Percentiles rank a stretch among this genome's conserved stretches.
Conservation (phyloP, 2,329 filamentous ascomycete species). For the Penicillium hordei region DNA sequence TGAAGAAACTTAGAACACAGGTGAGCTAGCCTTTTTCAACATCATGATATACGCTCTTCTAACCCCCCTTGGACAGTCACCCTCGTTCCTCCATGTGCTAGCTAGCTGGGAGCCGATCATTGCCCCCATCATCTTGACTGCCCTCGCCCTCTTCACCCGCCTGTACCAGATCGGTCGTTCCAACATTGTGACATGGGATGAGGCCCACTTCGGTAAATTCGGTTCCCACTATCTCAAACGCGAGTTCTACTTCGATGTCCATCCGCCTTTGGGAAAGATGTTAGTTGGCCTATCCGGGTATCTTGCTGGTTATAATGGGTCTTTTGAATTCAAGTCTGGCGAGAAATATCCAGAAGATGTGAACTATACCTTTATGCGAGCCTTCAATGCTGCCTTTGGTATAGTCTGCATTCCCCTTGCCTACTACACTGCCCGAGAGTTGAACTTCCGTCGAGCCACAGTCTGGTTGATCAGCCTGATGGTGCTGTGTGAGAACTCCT, state of each 20-base stretch:
- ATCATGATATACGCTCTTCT: slow-evolving; percentile 2
- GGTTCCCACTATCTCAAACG: slow-evolving; percentile 98
- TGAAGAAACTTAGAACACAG: slow-evolving; percentile 39
- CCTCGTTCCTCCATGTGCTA: slow-evolving; percentile 41
- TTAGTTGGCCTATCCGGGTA: slow-evolving; percentile 95
- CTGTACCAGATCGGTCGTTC: slow-evolving; percentile 68
- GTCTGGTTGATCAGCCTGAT: slow-evolving; percentile 96
- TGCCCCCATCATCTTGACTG: slow-evolving; percentile 64
- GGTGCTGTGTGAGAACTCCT: slow-evolving; percentile 98
- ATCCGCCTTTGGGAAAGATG: slow-evolving; percentile 97
- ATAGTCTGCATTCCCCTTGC: slow-evolving; percentile 89
- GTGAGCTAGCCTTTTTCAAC: slow-evolving; percentile 23
- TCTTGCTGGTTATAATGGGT: slow-evolving; percentile 95
- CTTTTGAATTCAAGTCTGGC: slow-evolving; percentile 99
- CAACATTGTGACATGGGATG: slow-evolving; percentile 73
- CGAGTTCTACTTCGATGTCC: slow-evolving; percentile 98
- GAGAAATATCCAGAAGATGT: slow-evolving; percentile 91
- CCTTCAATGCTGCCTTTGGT: slow-evolving; percentile 95
- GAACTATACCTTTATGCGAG: slow-evolving; percentile 97
- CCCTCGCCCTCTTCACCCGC: slow-evolving; percentile 64
- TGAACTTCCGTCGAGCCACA: slow-evolving; percentile 80
- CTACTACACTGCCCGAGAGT: slow-evolving; percentile 89
- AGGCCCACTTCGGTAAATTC: slow-evolving; percentile 77
- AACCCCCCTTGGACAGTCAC: slow-evolving; percentile 27
- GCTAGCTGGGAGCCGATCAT: slow-evolving; percentile 63